Evolutionary conservation across 352 stramenopile species (phyloP).

Genomic region (Globisporangium polare): DNA sequence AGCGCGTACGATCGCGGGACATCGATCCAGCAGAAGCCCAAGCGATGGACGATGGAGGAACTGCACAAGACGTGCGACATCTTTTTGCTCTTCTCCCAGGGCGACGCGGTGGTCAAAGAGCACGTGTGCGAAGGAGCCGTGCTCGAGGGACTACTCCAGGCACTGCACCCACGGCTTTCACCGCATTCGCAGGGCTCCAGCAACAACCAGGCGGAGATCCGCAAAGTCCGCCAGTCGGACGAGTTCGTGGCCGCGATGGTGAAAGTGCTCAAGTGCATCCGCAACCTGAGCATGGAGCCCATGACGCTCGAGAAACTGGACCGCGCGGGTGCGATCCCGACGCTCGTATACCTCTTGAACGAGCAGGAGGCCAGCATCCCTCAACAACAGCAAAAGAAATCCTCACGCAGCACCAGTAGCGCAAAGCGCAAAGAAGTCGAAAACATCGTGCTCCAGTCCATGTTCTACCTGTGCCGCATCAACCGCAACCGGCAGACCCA

Average conservation of each 20-base stretch:
- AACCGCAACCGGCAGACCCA: slow-evolving; percentile 88
- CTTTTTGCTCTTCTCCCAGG: slow-evolving; percentile 90
- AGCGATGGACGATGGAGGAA: slow-evolving; percentile 58
- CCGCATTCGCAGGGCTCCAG: slow-evolving; percentile 7
- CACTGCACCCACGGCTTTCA: slow-evolving; percentile 30
- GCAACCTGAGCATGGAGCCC: slow-evolving; percentile 91
- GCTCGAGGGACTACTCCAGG: slow-evolving; percentile 60
- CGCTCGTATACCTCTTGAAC: slow-evolving; percentile 75
- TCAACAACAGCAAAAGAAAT: slow-evolving; percentile 8
- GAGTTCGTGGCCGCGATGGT: slow-evolving; percentile 61
- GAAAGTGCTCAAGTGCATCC: slow-evolving; percentile 82
- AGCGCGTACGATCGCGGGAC: slow-evolving; percentile 1
- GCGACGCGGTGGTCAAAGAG: slow-evolving; percentile 90
- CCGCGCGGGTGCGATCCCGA: slow-evolving; percentile 82
- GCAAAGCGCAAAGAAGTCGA: slow-evolving; percentile 81
- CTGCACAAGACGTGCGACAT: slow-evolving; percentile 85
- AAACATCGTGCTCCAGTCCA: slow-evolving; percentile 88
- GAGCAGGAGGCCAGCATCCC: slow-evolving; percentile 28
- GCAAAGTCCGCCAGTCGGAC: slow-evolving; percentile 28
- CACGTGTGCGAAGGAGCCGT: slow-evolving; percentile 87
- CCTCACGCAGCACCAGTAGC: slow-evolving; percentile 7
- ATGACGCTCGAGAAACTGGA: slow-evolving; percentile 87
- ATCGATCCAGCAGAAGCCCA: slow-evolving; percentile 6
- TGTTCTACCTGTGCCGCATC: slow-evolving; percentile 93
- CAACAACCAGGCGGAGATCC: slow-evolving; percentile 10